Conservation (phyloP, 768 basidiomycete genomes). For the Wakefieldia striispora region DNA sequence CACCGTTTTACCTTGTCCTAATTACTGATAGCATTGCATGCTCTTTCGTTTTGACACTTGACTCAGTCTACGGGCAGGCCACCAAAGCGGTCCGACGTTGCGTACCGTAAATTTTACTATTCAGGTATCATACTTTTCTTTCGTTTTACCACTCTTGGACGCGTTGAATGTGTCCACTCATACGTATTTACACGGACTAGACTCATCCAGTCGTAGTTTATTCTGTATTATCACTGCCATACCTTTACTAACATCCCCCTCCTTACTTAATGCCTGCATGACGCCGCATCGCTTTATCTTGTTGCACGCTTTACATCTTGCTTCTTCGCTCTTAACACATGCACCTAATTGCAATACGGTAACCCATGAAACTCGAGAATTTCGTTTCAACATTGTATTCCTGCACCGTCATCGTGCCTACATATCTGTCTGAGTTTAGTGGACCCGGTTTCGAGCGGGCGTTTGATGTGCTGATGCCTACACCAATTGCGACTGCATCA, state of each 20-base stretch:
- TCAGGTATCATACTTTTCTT: slow-evolving; percentile 11
- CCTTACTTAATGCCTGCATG: slow-evolving; percentile 9
- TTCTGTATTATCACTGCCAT: slow-evolving; percentile 7
- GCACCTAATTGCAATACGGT: neutral
- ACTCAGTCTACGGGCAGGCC: neutral
- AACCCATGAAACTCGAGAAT: neutral
- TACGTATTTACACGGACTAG: slow-evolving; percentile 24
- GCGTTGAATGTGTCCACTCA: slow-evolving; percentile 7
- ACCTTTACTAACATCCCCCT: neutral
- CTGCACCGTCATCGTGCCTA: no score
- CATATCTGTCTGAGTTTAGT: no score
- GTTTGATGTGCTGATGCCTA: no score
- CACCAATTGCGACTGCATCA: no score
- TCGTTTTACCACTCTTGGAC: neutral
- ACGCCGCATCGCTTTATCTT: slow-evolving; percentile 1
- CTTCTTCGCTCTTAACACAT: neutral
- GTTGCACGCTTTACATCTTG: slow-evolving; percentile 3
- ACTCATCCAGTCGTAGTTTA: slow-evolving; percentile 10
- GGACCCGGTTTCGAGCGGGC: no score
- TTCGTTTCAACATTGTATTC: neutral
- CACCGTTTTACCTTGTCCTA: neutral
- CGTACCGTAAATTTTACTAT: slow-evolving; percentile 11
- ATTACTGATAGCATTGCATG: neutral
- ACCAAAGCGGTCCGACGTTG: neutral
- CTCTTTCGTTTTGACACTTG: neutral